Evolutionary conservation across 1,139 yeast genomes (phyloP).

Genomic region (Taiozyma onychis): DNA sequence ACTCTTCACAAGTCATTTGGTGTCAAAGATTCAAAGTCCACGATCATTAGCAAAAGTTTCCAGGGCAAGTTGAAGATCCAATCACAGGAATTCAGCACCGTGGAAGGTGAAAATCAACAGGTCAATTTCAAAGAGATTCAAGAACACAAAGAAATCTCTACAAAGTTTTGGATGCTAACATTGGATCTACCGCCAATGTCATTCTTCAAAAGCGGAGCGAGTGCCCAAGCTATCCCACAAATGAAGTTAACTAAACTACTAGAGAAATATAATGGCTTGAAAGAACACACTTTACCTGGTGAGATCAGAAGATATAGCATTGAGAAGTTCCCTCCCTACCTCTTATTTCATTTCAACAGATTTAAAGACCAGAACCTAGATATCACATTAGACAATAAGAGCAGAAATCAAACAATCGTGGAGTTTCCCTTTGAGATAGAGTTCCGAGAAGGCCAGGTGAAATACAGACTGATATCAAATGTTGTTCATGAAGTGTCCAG

Average conservation of each 20-base stretch:
- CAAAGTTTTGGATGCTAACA: slow-evolving; percentile 56
- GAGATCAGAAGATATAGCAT: slow-evolving; percentile 36
- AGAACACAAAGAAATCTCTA: slow-evolving; percentile 11
- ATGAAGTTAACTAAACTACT: slow-evolving; percentile 42
- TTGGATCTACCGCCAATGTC: slow-evolving; percentile 56
- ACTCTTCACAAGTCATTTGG: slow-evolving; percentile 37
- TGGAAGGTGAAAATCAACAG: slow-evolving; percentile 23
- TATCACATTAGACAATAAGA: slow-evolving; percentile 31
- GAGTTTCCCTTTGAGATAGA: slow-evolving; percentile 42
- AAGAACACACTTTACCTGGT: slow-evolving; percentile 29
- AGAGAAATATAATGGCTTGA: slow-evolving; percentile 38
- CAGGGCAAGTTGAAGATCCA: slow-evolving; percentile 48
- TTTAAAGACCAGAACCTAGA: slow-evolving; percentile 33
- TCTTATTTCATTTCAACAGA: slow-evolving; percentile 55
- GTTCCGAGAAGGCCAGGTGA: slow-evolving; percentile 13
- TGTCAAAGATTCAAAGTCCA: slow-evolving; percentile 15
- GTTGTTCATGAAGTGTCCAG: slow-evolving; percentile 38
- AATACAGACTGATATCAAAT: slow-evolving; percentile 46
- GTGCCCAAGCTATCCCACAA: slow-evolving; percentile 42
- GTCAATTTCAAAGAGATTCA: slow-evolving; percentile 24
- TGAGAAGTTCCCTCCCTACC: slow-evolving; percentile 42
- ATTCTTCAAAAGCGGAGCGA: slow-evolving; percentile 42
- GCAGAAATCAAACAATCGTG: slow-evolving; percentile 59
- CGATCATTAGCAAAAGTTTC: slow-evolving; percentile 29
- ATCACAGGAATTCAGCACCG: slow-evolving; percentile 22